These are phyloP conservation scores for Breynia disticha DNA, from an alignment of 441 rosid species.

Conservation along the genomic window DNA sequence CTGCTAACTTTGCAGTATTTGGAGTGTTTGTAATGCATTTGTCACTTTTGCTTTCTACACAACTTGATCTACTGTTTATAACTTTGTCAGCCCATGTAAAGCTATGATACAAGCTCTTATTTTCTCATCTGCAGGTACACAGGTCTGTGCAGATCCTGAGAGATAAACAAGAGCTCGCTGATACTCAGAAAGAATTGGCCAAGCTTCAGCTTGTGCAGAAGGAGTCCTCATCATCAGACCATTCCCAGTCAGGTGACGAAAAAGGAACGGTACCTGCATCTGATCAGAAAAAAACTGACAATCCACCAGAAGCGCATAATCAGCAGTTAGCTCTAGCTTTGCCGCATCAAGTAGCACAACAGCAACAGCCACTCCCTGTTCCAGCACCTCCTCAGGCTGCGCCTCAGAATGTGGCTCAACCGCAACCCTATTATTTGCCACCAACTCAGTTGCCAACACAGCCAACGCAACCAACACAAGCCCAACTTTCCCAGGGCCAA, in stretches of 20 bases:
- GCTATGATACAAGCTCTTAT: neutral
- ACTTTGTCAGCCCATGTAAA: constrained; percentile 1
- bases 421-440: constrained; percentile 58
- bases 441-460: constrained; percentile 34
- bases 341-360: constrained; percentile 66
- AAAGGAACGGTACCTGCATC: constrained; percentile 44
- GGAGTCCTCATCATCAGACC: constrained; percentile 59
- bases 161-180: constrained; percentile 93
- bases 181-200: constrained; percentile 79
- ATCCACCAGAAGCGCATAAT: constrained; percentile 46
- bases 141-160: constrained; percentile 92
- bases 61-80: neutral
- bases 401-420: constrained; percentile 43
- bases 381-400: constrained; percentile 35
- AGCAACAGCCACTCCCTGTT: constrained; percentile 37
- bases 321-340: constrained; percentile 85
- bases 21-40: neutral
- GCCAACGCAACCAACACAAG: constrained; percentile 26
- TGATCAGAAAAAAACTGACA: constrained; percentile 47
- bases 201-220: constrained; percentile 80
- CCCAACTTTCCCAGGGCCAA: constrained; percentile 34
- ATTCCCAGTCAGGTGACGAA: constrained; percentile 65
- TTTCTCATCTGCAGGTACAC: constrained; percentile 53
- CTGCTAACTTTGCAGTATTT: too few species aligned
- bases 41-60: neutral